Conservation (phyloP, 495 filamentous ascomycete species). For the Oidiodendron maius region DNA sequence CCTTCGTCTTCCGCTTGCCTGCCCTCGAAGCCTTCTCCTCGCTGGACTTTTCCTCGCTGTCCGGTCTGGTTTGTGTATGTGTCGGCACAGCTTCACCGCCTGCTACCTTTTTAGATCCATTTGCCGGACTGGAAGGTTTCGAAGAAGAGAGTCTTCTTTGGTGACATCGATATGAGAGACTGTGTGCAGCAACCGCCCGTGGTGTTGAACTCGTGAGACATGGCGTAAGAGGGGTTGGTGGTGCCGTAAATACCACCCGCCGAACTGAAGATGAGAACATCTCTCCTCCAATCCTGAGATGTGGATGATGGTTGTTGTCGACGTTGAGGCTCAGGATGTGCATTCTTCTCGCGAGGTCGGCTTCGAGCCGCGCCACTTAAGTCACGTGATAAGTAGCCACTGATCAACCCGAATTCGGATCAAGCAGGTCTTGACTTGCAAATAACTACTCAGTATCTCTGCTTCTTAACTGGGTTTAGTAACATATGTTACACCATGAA, state of each 20-base stretch:
- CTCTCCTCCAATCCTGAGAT: conserved; percentile 8
- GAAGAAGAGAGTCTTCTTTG: conserved; percentile 51
- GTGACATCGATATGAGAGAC: conserved; percentile 31
- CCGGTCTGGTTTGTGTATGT: conserved; percentile 25
- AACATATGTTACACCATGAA: too few relatives aligned
- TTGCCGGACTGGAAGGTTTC: conserved; percentile 49
- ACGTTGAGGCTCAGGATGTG: conserved; percentile 2
- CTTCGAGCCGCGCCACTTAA: not conserved
- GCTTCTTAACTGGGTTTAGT: too few relatives aligned
- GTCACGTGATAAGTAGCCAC: too few relatives aligned
- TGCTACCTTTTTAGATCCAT: conserved; percentile 39
- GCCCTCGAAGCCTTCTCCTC: conserved; percentile 39
- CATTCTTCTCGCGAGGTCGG: conserved; percentile 5
- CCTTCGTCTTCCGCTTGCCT: conserved; percentile 31
- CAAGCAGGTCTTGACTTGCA: too few relatives aligned
- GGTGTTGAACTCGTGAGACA: conserved; percentile 25
- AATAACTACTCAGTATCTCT: too few relatives aligned
- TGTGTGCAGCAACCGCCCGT: conserved; percentile 27
- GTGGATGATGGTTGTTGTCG: not conserved
- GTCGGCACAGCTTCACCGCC: conserved; percentile 33
- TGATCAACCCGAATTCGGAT: too few relatives aligned
- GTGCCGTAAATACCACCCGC: conserved; percentile 37
- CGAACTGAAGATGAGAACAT: conserved; percentile 49
- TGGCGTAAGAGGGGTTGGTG: conserved; percentile 32
- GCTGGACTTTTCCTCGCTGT: conserved; percentile 38